phyloP scores from a whole-genome alignment of 306 rosid species.

The Castanopsis chinensis region DNA sequence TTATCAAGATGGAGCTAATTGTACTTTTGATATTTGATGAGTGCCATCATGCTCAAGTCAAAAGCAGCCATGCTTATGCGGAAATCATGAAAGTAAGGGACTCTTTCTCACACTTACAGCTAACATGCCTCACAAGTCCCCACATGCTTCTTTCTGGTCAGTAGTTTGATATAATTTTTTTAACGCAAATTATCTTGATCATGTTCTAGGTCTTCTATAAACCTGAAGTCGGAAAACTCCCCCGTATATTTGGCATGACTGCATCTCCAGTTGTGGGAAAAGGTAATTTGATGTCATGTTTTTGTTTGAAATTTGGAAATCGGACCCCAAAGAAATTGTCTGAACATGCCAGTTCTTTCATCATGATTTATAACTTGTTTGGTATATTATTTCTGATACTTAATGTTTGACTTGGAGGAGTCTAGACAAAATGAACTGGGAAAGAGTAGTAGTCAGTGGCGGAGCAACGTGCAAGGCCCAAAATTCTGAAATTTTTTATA shows the following conservation, averaged over 20 bases:
- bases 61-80: conserved; percentile 86
- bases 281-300: conserved; percentile 41
- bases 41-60: conserved; percentile 95
- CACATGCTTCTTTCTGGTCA: conserved; percentile 9
- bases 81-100: conserved; percentile 79
- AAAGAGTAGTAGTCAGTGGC: background rate
- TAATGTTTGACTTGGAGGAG: background rate
- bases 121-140: conserved; percentile 15
- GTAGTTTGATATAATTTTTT: conserved; percentile 3
- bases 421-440: background rate
- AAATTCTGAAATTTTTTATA: no score
- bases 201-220: conserved; percentile 57
- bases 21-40: conserved; percentile 88
- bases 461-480: no score
- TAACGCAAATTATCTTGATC: conserved; percentile 17
- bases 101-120: conserved; percentile 22
- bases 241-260: conserved; percentile 98
- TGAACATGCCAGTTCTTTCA: background rate
- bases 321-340: background rate
- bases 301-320: conserved; percentile 11
- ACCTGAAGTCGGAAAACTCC: conserved; percentile 42
- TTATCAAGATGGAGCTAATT: conserved; percentile 78
- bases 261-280: conserved; percentile 98
- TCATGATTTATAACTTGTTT: conserved; percentile 3
- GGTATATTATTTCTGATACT: background rate